Conservation (phyloP, 768 basidiomycete genomes). For the Boletus reticuloceps region DNA sequence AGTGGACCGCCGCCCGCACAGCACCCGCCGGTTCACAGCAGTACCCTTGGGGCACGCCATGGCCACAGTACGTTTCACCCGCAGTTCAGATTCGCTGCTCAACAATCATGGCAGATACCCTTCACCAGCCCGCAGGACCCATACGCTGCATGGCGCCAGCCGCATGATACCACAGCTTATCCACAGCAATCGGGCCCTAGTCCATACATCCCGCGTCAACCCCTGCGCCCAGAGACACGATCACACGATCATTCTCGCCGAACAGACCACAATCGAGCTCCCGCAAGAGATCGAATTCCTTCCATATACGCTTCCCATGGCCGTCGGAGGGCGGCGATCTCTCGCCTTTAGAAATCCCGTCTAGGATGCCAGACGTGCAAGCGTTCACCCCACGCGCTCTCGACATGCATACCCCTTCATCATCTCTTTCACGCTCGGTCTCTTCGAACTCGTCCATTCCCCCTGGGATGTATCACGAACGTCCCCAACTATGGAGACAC, state of each 20-base stretch:
- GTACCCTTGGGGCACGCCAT: constrained; percentile 16
- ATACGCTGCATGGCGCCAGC: constrained; percentile 2
- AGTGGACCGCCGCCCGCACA: constrained; percentile 8
- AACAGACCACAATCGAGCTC: background rate
- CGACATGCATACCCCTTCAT: constrained; percentile 26
- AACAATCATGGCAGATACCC: background rate
- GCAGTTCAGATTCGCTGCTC: background rate
- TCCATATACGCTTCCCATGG: constrained; percentile 10
- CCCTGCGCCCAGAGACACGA: constrained; percentile 6
- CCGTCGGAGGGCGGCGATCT: constrained; percentile 17
- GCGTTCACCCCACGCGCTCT: constrained; percentile 13
- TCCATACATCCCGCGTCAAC: constrained; percentile 30
- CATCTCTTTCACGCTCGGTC: constrained; percentile 18
- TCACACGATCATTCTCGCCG: constrained; percentile 7
- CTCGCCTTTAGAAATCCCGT: constrained; percentile 17
- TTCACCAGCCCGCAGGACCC: constrained; percentile 18
- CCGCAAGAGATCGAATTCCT: constrained; percentile 3
- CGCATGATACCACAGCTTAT: constrained; percentile 3
- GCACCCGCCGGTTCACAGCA: constrained; percentile 5
- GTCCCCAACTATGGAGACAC: constrained; percentile 27
- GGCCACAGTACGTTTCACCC: constrained; percentile 10
- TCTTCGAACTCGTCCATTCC: constrained; percentile 13
- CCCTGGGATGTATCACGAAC: constrained; percentile 16
- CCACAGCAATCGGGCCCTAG: constrained; percentile 24
- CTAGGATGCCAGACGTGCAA: constrained; percentile 18